Evolutionary conservation across 2,329 filamentous ascomycete genomes (phyloP).

Genomic region (Apiospora arundinis): DNA sequence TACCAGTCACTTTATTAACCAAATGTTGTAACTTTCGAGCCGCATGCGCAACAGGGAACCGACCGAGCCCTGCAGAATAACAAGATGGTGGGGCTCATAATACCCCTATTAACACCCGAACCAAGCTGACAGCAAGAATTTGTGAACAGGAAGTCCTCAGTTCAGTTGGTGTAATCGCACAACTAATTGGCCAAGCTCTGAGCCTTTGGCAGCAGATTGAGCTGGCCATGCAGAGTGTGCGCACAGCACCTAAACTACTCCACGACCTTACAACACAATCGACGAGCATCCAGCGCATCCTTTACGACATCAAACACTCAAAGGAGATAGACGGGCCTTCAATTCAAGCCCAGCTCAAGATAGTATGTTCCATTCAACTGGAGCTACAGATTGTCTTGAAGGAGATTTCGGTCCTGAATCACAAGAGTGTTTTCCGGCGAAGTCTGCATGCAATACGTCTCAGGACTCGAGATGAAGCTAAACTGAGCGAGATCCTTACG

Average conservation of each 20-base stretch:
- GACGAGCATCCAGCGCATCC: neutral
- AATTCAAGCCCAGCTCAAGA: conserved; percentile 17
- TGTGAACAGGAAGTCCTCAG: conserved; percentile 17
- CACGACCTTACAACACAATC: conserved; percentile 12
- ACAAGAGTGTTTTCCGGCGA: neutral
- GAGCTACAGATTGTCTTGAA: neutral
- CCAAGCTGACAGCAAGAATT: neutral
- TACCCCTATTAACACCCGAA: neutral
- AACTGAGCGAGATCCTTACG: neutral
- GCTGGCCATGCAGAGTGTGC: conserved; percentile 14
- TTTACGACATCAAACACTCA: conserved; percentile 14
- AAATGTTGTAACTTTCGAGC: neutral
- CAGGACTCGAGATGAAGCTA: neutral
- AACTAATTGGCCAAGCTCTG: conserved; percentile 19
- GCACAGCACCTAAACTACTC: conserved; percentile 9
- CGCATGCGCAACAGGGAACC: neutral
- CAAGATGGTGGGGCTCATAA: neutral
- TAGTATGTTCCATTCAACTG: neutral
- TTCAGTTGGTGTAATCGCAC: conserved; percentile 15
- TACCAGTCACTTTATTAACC: neutral
- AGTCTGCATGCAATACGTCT: conserved; percentile 1
- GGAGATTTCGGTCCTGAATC: neutral
- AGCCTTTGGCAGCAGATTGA: conserved; percentile 24
- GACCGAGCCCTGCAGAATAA: neutral
- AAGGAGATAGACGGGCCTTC: conserved; percentile 1